Conservation (phyloP, 257 asterid species). For the Nicotiana knightiana region DNA sequence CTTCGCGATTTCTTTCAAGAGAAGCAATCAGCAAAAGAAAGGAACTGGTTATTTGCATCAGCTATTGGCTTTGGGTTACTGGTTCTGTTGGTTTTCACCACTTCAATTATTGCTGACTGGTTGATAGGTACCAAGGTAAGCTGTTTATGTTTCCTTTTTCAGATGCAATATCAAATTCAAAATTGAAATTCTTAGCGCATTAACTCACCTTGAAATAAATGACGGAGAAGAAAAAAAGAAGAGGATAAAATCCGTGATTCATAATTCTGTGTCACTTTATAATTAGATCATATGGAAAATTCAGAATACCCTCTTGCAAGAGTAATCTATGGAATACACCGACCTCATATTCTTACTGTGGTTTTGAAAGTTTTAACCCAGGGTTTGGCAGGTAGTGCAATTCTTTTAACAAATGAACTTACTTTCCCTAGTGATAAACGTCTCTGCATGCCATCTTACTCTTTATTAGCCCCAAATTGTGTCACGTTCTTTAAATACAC, state of each 20-base stretch:
- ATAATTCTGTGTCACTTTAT: neutral
- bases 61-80: constrained; percentile 51
- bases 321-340: neutral
- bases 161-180: neutral
- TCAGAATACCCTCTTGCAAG: neutral
- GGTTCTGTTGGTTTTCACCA: constrained; percentile 42
- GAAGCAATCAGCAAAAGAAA: constrained; percentile 26
- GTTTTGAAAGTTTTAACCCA: neutral
- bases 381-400: neutral
- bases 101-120: constrained; percentile 47
- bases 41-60: constrained; percentile 65
- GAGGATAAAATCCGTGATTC: neutral
- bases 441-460: neutral
- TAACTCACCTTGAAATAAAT: neutral
- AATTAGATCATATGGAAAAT: neutral
- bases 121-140: constrained; percentile 52
- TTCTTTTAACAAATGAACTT: neutral
- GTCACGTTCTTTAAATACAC: neutral
- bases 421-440: neutral
- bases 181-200: neutral
- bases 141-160: neutral
- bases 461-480: neutral
- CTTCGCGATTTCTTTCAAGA: constrained; percentile 45
- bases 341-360: neutral
- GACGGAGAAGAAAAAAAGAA: neutral